These are phyloP conservation scores for Brassica hybrid DNA, from an alignment of 441 rosid genomes.

Conservation along the genomic window DNA sequence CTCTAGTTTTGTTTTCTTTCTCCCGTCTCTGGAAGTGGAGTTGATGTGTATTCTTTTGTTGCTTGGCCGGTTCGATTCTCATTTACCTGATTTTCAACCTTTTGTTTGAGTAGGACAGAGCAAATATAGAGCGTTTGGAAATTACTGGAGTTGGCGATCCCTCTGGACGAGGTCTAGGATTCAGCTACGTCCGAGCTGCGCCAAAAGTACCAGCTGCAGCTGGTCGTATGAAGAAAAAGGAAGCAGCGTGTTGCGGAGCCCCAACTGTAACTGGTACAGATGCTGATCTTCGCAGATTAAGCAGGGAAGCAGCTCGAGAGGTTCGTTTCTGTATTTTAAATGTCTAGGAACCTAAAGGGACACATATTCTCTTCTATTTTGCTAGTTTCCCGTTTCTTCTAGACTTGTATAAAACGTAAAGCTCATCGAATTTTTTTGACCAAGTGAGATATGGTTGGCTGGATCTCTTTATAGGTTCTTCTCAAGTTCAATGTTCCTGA, in stretches of 20 bases:
- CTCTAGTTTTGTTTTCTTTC: no score
- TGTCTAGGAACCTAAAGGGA: constrained; percentile 6
- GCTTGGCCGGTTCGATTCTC: constrained; percentile 13
- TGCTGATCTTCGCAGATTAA: constrained; percentile 97
- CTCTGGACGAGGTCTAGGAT: constrained; percentile 96
- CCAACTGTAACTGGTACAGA: constrained; percentile 97
- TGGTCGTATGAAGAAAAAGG: constrained; percentile 78
- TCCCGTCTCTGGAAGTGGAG: no score
- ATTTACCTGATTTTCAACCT: constrained; percentile 19
- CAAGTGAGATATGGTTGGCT: constrained; percentile 24
- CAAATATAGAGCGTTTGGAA: constrained; percentile 96
- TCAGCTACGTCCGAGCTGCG: constrained; percentile 90
- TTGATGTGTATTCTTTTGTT: constrained; percentile 15
- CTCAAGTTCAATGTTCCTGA: constrained; percentile 95
- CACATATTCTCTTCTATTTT: no score
- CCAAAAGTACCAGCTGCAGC: constrained; percentile 90
- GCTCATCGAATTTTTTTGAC: background rate
- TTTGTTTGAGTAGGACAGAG: constrained; percentile 73
- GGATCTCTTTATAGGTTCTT: constrained; percentile 68
- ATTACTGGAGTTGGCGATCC: constrained; percentile 99
- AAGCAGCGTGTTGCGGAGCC: constrained; percentile 82
- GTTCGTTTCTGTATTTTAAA: constrained; percentile 49
- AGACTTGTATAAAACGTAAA: no score
- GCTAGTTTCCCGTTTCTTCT: constrained; percentile 17
- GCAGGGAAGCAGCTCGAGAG: constrained; percentile 99